Conservation (phyloP, 2,329 filamentous ascomycete genomes). For the Coniochaeta prunicola region DNA sequence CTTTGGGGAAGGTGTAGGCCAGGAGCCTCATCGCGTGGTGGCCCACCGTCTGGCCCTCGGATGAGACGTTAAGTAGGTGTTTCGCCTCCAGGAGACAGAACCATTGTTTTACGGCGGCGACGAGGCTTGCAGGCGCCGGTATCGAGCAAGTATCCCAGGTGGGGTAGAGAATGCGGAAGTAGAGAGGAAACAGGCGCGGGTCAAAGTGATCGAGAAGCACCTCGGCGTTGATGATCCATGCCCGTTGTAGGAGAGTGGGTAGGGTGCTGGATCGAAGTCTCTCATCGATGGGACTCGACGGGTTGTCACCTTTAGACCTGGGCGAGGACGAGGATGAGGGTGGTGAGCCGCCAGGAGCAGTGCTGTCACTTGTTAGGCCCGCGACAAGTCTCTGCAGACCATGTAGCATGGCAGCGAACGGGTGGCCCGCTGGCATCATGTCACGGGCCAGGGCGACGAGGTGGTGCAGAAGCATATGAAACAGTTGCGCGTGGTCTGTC, state of each 20-base stretch:
- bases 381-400: neutral
- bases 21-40: neutral
- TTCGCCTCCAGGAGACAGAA: neutral
- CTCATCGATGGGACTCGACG: neutral
- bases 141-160: neutral
- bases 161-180: neutral
- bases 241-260: neutral
- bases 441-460: neutral
- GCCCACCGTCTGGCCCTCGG: neutral
- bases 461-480: neutral
- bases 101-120: neutral
- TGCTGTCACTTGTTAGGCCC: neutral
- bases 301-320: too few relatives aligned
- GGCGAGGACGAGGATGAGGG: neutral
- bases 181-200: neutral
- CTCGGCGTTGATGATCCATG: neutral
- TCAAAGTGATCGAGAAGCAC: neutral
- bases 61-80: neutral
- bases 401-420: neutral
- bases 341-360: neutral
- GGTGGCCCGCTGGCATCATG: neutral
- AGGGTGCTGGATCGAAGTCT: neutral
- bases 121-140: neutral
- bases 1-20: neutral
- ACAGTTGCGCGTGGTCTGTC: slow-evolving; percentile 22